Conservation (phyloP, 2,329 filamentous ascomycete species). For the Ophiosphaerella herpotricha region DNA sequence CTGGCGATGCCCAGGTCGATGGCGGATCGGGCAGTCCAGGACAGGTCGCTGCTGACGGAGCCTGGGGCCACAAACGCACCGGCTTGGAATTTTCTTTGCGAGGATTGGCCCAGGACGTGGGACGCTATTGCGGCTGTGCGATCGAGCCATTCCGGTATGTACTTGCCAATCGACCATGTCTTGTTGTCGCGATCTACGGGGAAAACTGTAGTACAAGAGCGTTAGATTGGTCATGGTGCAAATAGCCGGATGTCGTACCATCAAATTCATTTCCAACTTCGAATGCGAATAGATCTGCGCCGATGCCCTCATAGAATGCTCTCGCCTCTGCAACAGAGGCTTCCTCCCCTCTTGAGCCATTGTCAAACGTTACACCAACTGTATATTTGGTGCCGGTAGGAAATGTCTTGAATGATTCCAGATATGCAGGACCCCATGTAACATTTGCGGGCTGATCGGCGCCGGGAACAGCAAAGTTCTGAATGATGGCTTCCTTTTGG, state of each 20-base stretch:
- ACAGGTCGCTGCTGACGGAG: conserved; percentile 8
- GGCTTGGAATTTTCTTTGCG: conserved; percentile 18
- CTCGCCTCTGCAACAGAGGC: conserved; percentile 11
- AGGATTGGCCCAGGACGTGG: neutral
- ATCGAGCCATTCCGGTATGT: conserved; percentile 18
- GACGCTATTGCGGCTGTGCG: conserved; percentile 12
- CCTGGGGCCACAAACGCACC: conserved; percentile 17
- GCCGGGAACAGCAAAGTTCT: conserved; percentile 19
- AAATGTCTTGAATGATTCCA: conserved; percentile 26
- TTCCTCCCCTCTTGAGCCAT: conserved; percentile 14
- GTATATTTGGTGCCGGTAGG: conserved; percentile 26
- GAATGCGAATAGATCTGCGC: conserved; percentile 14
- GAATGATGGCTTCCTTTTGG: conserved; percentile 20
- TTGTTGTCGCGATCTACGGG: conserved; percentile 19
- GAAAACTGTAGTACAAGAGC: conserved; percentile 9
- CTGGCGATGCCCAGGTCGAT: conserved; percentile 17
- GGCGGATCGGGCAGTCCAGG: conserved; percentile 17
- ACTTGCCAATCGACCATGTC: conserved; percentile 15
- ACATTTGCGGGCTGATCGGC: conserved; percentile 24
- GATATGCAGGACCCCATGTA: conserved; percentile 17
- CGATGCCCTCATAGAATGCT: conserved; percentile 16
- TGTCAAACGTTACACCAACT: conserved; percentile 22
- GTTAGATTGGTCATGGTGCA: neutral
- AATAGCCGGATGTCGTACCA: conserved; percentile 2
- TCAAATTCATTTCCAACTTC: conserved; percentile 31